A percentile compares a stretch with the other conserved stretches of the same genome.
Conservation (phyloP, 257 asterid species). For the Ophiorrhiza pumila region DNA sequence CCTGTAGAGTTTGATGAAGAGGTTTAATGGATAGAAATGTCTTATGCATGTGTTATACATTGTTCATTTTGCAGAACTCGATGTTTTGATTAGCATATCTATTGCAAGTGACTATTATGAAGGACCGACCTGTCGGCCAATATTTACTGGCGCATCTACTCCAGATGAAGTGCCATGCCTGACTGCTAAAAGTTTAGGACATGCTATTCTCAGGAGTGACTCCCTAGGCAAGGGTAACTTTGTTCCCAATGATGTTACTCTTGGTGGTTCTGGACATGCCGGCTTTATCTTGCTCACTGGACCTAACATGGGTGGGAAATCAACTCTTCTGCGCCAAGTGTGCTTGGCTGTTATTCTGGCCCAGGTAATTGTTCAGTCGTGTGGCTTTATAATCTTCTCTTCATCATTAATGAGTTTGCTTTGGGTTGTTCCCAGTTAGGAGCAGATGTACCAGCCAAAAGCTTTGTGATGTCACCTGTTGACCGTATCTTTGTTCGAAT, state of each 20-base stretch:
- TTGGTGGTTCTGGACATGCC: constrained; percentile 72
- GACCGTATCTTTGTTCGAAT: constrained; percentile 92
- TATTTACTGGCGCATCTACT: constrained; percentile 36
- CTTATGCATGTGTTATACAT: constrained; percentile 13
- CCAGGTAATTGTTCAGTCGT: constrained; percentile 49
- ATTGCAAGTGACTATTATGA: constrained; percentile 80
- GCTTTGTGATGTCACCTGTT: constrained; percentile 65
- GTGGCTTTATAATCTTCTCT: constrained; percentile 14
- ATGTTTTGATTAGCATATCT: constrained; percentile 86
- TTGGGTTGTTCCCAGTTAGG: constrained; percentile 58
- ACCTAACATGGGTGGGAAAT: constrained; percentile 99
- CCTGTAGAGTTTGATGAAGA: not conserved
- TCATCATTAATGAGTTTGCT: constrained; percentile 24
- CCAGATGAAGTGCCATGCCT: constrained; percentile 58
- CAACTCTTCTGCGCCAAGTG: constrained; percentile 92
- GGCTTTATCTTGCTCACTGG: constrained; percentile 89
- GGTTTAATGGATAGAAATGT: not conserved
- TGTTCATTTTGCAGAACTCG: constrained; percentile 72
- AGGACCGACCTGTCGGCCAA: constrained; percentile 79
- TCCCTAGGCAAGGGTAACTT: constrained; percentile 70
- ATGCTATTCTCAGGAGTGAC: constrained; percentile 83
- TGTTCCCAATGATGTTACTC: constrained; percentile 76
- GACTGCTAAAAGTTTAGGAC: constrained; percentile 74
- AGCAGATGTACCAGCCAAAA: constrained; percentile 91
- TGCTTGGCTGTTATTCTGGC: constrained; percentile 94